Conservation (phyloP, 768 basidiomycete species). For the Lyophyllum shimeji region DNA sequence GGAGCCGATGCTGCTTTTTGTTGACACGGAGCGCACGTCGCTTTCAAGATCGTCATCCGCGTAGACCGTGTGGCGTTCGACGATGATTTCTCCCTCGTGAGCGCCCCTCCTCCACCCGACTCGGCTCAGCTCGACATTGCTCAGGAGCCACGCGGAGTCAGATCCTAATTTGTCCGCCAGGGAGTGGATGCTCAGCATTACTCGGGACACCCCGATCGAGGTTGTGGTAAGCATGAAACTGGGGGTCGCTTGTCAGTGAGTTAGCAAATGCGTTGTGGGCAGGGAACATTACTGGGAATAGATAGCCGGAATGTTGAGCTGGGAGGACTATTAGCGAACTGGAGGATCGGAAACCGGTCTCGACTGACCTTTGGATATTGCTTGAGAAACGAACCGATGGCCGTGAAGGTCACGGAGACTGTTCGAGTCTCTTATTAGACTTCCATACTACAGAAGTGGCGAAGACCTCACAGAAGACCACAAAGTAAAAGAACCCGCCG, state of each 20-base stretch:
- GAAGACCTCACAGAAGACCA: constrained; percentile 32
- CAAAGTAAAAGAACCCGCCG: constrained; percentile 41
- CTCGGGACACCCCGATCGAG: constrained; percentile 29
- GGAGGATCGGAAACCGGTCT: not conserved
- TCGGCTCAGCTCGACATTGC: constrained; percentile 43
- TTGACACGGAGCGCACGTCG: not conserved
- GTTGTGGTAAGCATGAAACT: constrained; percentile 26
- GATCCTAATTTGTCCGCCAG: constrained; percentile 41
- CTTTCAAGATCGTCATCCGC: constrained; percentile 16
- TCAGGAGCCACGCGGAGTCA: constrained; percentile 43
- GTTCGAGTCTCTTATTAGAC: not conserved
- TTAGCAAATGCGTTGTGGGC: not conserved
- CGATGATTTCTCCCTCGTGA: constrained; percentile 37
- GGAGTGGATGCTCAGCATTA: constrained; percentile 33
- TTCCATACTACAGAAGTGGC: not conserved
- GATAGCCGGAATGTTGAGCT: constrained; percentile 38
- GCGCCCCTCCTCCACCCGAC: constrained; percentile 36
- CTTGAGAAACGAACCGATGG: constrained; percentile 32
- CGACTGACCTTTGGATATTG: constrained; percentile 26
- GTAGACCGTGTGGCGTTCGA: constrained; percentile 22
- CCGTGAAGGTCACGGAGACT: constrained; percentile 33
- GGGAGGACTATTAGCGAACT: not conserved
- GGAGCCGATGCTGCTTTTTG: not conserved
- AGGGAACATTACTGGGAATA: constrained; percentile 30
- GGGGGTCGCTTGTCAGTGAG: not conserved